Conservation (phyloP, 2,329 filamentous ascomycete species). For the Sphaerulina musiva region DNA sequence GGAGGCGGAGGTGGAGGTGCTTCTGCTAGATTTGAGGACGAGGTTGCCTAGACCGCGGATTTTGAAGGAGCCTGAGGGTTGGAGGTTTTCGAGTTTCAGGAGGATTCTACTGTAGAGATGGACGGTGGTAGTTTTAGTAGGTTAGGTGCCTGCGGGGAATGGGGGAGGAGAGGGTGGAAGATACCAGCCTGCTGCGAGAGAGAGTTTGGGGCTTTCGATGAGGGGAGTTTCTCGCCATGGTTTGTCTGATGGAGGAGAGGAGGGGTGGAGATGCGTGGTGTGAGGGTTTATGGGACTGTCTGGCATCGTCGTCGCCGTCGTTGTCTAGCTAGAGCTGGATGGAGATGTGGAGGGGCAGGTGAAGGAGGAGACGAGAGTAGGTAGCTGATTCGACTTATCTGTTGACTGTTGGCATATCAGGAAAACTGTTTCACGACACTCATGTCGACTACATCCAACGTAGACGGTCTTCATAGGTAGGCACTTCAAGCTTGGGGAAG, state of each 20-base stretch:
- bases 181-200: constrained; percentile 57
- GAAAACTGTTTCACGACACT: too few species aligned
- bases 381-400: too few species aligned
- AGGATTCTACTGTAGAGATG: constrained; percentile 56
- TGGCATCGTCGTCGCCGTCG: background rate
- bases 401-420: too few species aligned
- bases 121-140: too few species aligned
- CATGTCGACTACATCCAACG: too few species aligned
- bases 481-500: too few species aligned
- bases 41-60: constrained; percentile 67
- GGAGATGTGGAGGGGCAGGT: background rate
- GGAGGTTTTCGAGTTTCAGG: constrained; percentile 78
- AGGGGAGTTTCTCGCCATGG: constrained; percentile 70
- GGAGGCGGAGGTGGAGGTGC: constrained; percentile 24
- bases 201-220: constrained; percentile 60
- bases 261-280: background rate
- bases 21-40: constrained; percentile 45
- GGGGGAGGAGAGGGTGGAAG: too few species aligned
- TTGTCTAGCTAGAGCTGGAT: background rate
- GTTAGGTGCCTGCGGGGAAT: too few species aligned
- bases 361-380: background rate
- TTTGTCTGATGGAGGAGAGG: constrained; percentile 2
- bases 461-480: too few species aligned
- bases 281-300: background rate
- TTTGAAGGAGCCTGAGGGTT: constrained; percentile 82